phyloP scores from a whole-genome alignment of 2,329 filamentous ascomycete species.

The Cercospora brassicicola region DNA sequence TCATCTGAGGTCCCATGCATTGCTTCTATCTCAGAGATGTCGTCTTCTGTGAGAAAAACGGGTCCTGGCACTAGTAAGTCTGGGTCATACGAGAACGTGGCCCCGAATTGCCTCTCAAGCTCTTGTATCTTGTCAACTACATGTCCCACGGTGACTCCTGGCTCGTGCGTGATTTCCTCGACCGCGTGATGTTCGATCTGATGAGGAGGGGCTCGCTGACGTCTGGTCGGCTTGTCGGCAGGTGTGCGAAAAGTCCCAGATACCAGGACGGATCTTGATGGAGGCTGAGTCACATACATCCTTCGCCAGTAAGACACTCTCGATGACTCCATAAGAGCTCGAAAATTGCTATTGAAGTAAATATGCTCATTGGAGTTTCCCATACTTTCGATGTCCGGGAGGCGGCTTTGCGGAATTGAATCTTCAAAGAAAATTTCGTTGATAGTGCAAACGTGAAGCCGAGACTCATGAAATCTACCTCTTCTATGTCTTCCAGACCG shows the following conservation, averaged over 20 bases:
- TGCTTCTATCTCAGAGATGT: not conserved
- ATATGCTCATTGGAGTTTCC: not conserved
- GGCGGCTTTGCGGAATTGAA: not conserved
- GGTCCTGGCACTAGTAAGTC: not conserved
- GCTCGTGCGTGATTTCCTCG: not conserved
- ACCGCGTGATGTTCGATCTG: not conserved
- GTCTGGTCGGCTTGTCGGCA: not conserved
- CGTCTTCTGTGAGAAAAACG: not conserved
- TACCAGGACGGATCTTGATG: not conserved
- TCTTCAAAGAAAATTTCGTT: not conserved
- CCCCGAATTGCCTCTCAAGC: not conserved
- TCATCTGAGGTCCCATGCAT: not conserved
- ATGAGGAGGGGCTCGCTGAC: not conserved
- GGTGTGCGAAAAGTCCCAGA: not conserved
- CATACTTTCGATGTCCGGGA: not conserved
- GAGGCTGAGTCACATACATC: slow-evolving; percentile 2
- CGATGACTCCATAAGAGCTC: not conserved
- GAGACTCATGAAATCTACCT: not conserved
- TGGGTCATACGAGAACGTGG: not conserved
- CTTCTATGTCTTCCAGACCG: not conserved
- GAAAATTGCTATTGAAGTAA: not conserved
- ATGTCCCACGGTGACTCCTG: not conserved
- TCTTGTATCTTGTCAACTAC: not conserved
- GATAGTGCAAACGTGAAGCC: not conserved
- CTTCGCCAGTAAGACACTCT: not conserved